phyloP scores from a whole-genome alignment of 2,329 filamentous ascomycete genomes.

The Fusarium praegraminearum region DNA sequence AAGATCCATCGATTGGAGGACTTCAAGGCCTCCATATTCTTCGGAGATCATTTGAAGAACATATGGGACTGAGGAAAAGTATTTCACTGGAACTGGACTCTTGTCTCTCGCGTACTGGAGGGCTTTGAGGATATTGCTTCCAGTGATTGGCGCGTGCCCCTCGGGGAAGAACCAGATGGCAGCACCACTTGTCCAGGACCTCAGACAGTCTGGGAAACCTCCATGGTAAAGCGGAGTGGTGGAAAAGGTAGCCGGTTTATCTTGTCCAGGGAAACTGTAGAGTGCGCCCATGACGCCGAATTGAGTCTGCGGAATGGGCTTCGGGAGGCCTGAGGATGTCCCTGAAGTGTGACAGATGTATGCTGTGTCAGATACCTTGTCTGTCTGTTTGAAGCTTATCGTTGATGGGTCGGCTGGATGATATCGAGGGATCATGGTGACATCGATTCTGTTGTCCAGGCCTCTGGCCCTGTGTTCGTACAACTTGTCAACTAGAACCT shows the following conservation, averaged over 20 bases:
- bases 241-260: slow-evolving; percentile 66
- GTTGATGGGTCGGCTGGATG: not conserved
- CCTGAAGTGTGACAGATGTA: slow-evolving; percentile 74
- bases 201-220: slow-evolving; percentile 71
- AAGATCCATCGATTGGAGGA: slow-evolving; percentile 66
- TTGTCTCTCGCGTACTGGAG: slow-evolving; percentile 54
- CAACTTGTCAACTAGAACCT: slow-evolving; percentile 60
- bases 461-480: not conserved
- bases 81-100: slow-evolving; percentile 55
- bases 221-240: slow-evolving; percentile 76
- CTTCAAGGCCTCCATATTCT: slow-evolving; percentile 55
- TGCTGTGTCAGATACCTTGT: slow-evolving; percentile 56
- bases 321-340: slow-evolving; percentile 72
- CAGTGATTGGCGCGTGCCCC: slow-evolving; percentile 66
- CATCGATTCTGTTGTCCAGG: slow-evolving; percentile 1
- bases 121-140: slow-evolving; percentile 62
- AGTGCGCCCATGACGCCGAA: slow-evolving; percentile 68
- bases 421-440: slow-evolving; percentile 28
- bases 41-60: slow-evolving; percentile 66
- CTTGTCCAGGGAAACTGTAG: slow-evolving; percentile 57
- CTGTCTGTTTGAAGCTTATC: not conserved
- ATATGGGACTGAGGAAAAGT: slow-evolving; percentile 73
- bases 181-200: slow-evolving; percentile 70
- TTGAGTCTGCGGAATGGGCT: slow-evolving; percentile 69
- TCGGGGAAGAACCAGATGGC: slow-evolving; percentile 73